Conservation (phyloP, 306 rosid genomes). For the Vigna unguiculata region DNA sequence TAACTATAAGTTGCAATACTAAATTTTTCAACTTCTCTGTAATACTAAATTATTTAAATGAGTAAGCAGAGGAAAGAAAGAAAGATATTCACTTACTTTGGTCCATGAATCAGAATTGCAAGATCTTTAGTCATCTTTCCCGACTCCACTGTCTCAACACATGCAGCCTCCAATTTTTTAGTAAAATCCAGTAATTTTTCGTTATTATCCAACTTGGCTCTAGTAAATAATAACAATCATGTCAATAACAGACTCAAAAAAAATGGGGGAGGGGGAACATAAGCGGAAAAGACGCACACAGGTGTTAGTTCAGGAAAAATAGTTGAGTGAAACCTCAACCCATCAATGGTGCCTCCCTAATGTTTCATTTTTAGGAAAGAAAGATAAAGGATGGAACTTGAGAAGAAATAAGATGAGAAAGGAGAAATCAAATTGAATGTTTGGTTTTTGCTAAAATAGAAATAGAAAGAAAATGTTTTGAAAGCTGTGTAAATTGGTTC, state of each 20-base stretch:
- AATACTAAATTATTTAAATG: slow-evolving; percentile 18
- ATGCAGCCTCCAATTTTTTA: slow-evolving; percentile 86
- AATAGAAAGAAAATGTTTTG: too few species aligned
- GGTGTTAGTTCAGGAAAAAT: neutral
- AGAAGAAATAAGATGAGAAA: too few species aligned
- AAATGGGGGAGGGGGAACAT: neutral
- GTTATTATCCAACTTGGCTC: slow-evolving; percentile 87
- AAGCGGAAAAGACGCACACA: neutral
- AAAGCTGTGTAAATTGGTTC: too few species aligned
- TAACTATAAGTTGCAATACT: neutral
- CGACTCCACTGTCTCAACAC: slow-evolving; percentile 85
- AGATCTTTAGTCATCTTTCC: slow-evolving; percentile 99
- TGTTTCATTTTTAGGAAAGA: too few species aligned
- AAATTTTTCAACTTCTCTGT: slow-evolving; percentile 7
- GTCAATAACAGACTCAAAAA: slow-evolving; percentile 16
- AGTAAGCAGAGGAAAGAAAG: slow-evolving; percentile 7
- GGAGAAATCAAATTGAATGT: too few species aligned
- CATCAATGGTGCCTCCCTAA: neutral
- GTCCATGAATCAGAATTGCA: slow-evolving; percentile 84
- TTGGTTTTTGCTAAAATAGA: too few species aligned
- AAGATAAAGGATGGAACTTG: too few species aligned
- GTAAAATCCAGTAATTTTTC: slow-evolving; percentile 78
- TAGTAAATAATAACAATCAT: slow-evolving; percentile 40
- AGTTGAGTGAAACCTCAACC: neutral
- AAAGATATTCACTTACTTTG: slow-evolving; percentile 68